Percentiles rank a stretch among this genome's conserved stretches.
Evolutionary conservation across 306 rosid genomes (phyloP).

Genomic region (Myrica gale): DNA sequence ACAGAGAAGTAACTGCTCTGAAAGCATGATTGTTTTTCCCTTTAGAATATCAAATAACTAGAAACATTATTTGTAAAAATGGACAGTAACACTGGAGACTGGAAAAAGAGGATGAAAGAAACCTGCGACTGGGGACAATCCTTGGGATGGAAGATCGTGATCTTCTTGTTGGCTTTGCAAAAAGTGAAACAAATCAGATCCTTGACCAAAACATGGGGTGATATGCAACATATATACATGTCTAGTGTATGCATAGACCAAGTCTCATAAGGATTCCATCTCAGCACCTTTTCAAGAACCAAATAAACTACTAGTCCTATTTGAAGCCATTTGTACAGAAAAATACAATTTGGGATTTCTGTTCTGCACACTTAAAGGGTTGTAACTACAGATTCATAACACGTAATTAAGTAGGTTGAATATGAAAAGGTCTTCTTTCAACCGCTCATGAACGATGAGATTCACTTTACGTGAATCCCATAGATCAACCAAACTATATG

Average conservation of each 20-base stretch:
- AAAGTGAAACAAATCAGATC: conserved; percentile 35
- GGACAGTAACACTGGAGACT: conserved; percentile 8
- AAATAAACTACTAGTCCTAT: background rate
- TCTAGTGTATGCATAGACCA: background rate
- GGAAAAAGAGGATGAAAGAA: conserved; percentile 32
- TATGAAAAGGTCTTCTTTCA: background rate
- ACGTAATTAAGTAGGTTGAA: background rate
- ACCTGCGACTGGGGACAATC: conserved; percentile 72
- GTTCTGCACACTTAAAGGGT: background rate
- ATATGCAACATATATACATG: conserved; percentile 15
- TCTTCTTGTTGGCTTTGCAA: conserved; percentile 59
- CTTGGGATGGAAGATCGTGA: conserved; percentile 43
- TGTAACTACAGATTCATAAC: background rate
- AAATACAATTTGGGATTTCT: background rate
- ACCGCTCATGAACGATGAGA: background rate
- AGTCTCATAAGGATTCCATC: conserved; percentile 4
- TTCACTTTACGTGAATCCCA: background rate
- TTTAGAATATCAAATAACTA: background rate
- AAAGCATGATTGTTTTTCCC: background rate
- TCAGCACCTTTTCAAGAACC: background rate
- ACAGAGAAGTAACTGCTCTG: background rate
- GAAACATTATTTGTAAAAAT: background rate
- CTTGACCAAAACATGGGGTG: conserved; percentile 21
- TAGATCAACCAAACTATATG: background rate
- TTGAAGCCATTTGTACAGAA: background rate